phyloP scores from a whole-genome alignment of 228 moss, liverwort and hornwort genomes.

The Sphagnum magellanicum region DNA sequence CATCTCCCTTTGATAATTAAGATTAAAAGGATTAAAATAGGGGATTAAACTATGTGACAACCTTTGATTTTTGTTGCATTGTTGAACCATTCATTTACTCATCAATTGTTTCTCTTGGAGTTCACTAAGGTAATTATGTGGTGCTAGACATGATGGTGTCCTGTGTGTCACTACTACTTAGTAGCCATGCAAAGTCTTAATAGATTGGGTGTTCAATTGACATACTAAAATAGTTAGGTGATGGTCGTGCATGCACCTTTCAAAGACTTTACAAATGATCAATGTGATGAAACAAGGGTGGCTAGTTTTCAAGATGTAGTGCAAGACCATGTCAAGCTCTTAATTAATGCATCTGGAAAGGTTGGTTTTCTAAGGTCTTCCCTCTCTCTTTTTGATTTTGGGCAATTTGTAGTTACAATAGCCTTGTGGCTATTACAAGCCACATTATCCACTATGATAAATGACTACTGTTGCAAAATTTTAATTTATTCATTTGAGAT shows the following conservation, averaged over 20 bases:
- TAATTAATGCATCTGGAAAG: constrained; percentile 73
- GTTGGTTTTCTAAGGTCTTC: constrained; percentile 12
- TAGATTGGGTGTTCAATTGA: constrained; percentile 10
- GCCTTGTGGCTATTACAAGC: neutral
- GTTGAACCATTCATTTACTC: no score
- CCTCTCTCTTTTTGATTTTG: neutral
- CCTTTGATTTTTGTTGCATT: neutral
- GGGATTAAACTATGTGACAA: neutral
- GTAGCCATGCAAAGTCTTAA: constrained; percentile 44
- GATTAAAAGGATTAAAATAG: neutral
- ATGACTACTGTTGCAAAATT: no score
- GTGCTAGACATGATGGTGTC: constrained; percentile 62
- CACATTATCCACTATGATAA: no score
- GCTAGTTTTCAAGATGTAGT: constrained; percentile 70
- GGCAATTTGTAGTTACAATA: neutral
- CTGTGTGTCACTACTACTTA: constrained; percentile 74
- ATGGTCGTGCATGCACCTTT: neutral
- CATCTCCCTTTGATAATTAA: neutral
- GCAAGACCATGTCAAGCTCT: constrained; percentile 58
- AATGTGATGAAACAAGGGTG: constrained; percentile 37
- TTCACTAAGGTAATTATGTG: neutral
- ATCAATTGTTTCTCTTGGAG: neutral
- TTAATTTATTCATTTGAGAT: no score
- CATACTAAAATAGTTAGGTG: constrained; percentile 6
- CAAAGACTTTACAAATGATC: constrained; percentile 15